Evolutionary conservation across 2,329 filamentous ascomycete species (phyloP).

Genomic region (Alternaria postmessia): DNA sequence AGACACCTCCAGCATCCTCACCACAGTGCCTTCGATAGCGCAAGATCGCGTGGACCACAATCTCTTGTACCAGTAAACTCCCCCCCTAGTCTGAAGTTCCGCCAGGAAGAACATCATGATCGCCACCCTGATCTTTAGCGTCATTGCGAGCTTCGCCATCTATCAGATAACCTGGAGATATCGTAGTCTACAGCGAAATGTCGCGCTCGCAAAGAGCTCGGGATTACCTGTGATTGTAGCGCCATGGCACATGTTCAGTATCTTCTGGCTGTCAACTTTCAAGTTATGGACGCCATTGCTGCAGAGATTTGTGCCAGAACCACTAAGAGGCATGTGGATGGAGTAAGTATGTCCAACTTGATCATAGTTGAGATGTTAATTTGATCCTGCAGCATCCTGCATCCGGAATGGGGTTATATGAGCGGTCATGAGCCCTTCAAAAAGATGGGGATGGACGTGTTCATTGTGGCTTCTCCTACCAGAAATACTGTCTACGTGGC

Average conservation of each 20-base stretch:
- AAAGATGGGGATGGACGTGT: slow-evolving; percentile 66
- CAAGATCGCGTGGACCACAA: not conserved
- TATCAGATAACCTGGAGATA: slow-evolving; percentile 46
- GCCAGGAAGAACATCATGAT: slow-evolving; percentile 28
- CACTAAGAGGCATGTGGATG: slow-evolving; percentile 66
- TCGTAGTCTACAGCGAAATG: slow-evolving; percentile 51
- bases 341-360: slow-evolving; percentile 58
- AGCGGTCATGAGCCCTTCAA: slow-evolving; percentile 66
- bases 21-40: not conserved
- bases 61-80: not conserved
- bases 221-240: slow-evolving; percentile 55
- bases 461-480: slow-evolving; percentile 69
- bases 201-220: slow-evolving; percentile 56
- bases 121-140: slow-evolving; percentile 35
- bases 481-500: slow-evolving; percentile 64
- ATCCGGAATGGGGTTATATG: slow-evolving; percentile 68
- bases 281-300: slow-evolving; percentile 65
- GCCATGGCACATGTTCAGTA: slow-evolving; percentile 59
- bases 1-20: not conserved
- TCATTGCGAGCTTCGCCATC: slow-evolving; percentile 39
- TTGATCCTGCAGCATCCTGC: slow-evolving; percentile 56
- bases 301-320: slow-evolving; percentile 60
- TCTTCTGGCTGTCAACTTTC: slow-evolving; percentile 65
- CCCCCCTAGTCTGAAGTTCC: not conserved
- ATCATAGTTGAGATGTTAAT: slow-evolving; percentile 6